These are phyloP conservation scores for Rhododendron simsii DNA, from an alignment of 148 eudicot species.

Conservation along the genomic window DNA sequence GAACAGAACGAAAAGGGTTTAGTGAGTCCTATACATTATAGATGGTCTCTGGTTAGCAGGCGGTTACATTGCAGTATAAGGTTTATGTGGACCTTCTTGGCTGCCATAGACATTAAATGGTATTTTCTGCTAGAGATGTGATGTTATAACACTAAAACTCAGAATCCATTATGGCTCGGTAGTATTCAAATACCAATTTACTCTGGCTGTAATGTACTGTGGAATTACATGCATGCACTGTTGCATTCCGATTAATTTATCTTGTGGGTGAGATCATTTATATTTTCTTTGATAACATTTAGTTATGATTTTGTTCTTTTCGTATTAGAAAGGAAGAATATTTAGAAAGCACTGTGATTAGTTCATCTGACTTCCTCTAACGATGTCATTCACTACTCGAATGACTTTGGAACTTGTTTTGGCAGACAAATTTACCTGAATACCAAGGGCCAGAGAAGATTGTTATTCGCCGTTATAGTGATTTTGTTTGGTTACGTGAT, in stretches of 20 bases:
- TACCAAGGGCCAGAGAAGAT: constrained; percentile 92
- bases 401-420: constrained; percentile 8
- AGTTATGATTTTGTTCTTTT: not conserved
- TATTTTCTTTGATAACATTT: not conserved
- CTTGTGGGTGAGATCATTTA: not conserved
- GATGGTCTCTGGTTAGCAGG: not conserved
- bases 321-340: not conserved
- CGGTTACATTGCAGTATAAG: not conserved
- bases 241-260: not conserved
- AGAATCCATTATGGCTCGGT: not conserved
- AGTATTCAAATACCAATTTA: not conserved
- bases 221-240: not conserved
- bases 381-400: not conserved
- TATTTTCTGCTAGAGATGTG: not conserved
- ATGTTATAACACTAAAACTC: not conserved
- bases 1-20: not conserved
- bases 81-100: not conserved
- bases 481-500: constrained; percentile 93
- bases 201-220: not conserved
- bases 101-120: not conserved
- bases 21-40: not conserved
- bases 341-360: not conserved
- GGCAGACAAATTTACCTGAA: constrained; percentile 91
- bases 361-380: not conserved
- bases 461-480: constrained; percentile 89